These are phyloP conservation scores for Alternaria postmessia DNA, from an alignment of 2,329 filamentous ascomycete genomes.

Conservation along the genomic window DNA sequence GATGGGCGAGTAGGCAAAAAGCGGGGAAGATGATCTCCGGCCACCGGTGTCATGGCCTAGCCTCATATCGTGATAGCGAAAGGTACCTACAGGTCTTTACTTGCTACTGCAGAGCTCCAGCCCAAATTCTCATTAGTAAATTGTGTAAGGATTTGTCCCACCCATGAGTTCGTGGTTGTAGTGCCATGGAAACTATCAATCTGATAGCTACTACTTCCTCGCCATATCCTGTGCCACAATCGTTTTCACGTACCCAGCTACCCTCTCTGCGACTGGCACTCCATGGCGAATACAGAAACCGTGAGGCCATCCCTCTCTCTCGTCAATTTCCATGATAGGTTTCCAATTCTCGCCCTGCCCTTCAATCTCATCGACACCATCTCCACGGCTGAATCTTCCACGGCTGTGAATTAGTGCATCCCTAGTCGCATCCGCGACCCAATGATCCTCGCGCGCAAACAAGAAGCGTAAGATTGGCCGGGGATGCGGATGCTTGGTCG, in stretches of 20 bases:
- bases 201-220: slow-evolving; percentile 6
- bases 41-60: not conserved
- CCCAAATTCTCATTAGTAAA: not conserved
- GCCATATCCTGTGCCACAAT: slow-evolving; percentile 44
- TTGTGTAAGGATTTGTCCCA: not conserved
- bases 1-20: not conserved
- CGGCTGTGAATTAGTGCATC: slow-evolving; percentile 59
- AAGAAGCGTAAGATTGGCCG: slow-evolving; percentile 63
- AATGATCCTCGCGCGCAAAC: slow-evolving; percentile 68
- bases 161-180: not conserved
- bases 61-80: not conserved
- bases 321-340: slow-evolving; percentile 64
- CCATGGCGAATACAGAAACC: slow-evolving; percentile 65
- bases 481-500: slow-evolving; percentile 38
- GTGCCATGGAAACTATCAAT: not conserved
- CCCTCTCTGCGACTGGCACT: slow-evolving; percentile 60
- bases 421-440: slow-evolving; percentile 66
- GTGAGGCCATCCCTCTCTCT: slow-evolving; percentile 63
- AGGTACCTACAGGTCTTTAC: not conserved
- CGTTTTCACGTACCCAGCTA: slow-evolving; percentile 57
- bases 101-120: not conserved
- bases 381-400: slow-evolving; percentile 16
- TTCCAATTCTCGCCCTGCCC: slow-evolving; percentile 46
- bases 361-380: slow-evolving; percentile 34
- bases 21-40: not conserved